A percentile compares a stretch with the other conserved stretches of the same genome.
Conservation (phyloP, 2,329 filamentous ascomycete species). For the Cytospora piceae region DNA sequence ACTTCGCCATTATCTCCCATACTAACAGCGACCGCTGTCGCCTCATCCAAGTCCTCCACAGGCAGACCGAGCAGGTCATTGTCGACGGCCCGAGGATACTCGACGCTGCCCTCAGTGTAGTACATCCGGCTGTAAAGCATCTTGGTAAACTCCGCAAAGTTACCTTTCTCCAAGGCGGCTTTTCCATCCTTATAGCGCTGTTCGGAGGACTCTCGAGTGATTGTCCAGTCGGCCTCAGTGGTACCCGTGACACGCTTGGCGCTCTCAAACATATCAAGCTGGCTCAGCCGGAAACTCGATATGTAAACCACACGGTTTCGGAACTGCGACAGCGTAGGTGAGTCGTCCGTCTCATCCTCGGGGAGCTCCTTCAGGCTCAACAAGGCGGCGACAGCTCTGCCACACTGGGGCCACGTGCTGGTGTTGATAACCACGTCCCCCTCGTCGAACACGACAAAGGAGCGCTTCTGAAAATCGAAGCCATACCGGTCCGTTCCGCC, state of each 20-base stretch:
- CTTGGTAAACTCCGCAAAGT: slow-evolving; percentile 49
- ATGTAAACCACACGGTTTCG: slow-evolving; percentile 55
- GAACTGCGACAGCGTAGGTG: slow-evolving; percentile 28
- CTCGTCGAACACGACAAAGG: slow-evolving; percentile 51
- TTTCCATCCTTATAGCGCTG: slow-evolving; percentile 54
- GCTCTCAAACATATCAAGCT: slow-evolving; percentile 67
- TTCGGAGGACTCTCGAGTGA: slow-evolving; percentile 50
- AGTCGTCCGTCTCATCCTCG: slow-evolving; percentile 25
- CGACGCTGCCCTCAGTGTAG: slow-evolving; percentile 46
- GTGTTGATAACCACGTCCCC: slow-evolving; percentile 59
- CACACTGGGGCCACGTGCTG: slow-evolving; percentile 61
- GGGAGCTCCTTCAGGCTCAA: slow-evolving; percentile 46
- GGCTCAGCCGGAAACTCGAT: slow-evolving; percentile 60
- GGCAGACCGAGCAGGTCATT: slow-evolving; percentile 61
- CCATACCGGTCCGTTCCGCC: slow-evolving; percentile 33
- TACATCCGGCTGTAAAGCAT: slow-evolving; percentile 62
- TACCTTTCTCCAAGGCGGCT: slow-evolving; percentile 48
- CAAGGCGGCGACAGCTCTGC: slow-evolving; percentile 43
- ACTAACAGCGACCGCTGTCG: slow-evolving; percentile 40
- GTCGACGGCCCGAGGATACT: slow-evolving; percentile 47
- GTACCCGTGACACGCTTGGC: slow-evolving; percentile 61
- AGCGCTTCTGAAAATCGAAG: slow-evolving; percentile 34
- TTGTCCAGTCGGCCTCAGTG: slow-evolving; percentile 62
- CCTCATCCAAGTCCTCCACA: slow-evolving; percentile 61
- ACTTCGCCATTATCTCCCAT: background rate